Base-by-base conservation (phyloP, 1,284 basidiomycete species). In the Sanguinoderma infundibulare region DNA sequence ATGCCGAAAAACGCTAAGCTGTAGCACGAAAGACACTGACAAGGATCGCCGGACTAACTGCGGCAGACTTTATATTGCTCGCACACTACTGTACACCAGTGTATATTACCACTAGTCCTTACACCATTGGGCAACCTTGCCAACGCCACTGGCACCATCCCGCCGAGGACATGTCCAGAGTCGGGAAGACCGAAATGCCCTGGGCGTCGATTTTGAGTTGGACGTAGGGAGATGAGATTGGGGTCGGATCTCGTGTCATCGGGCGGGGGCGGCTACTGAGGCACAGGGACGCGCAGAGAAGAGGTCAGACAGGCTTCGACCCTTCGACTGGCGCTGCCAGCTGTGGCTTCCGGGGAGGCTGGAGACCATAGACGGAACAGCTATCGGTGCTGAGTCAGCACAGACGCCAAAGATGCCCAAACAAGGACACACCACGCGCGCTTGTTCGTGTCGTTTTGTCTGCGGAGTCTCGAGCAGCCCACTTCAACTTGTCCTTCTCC, bases 1-100 rank as follows among this genome's bases (percentile, higher is more conserved):
- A 88, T 90, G 81, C 87, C 89, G 39, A 83, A 81, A 76, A 81
- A 85, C 63, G 80, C 81, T 2, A 81, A 81, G 63, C 72, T 89
- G 69, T 86, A 47, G 30, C 7, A 28, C n/a, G 20, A 17, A 26
- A 15, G 26, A 46, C 42, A n/a, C n/a, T n/a, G n/a, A n/a, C 24
- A 26, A 12, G 15, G 17, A 32, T 32, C n/a, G 34, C 32, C 49
- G 34, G n/a, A 2, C 20, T 51, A 22, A 34, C 30, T 22, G 34
- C 34, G 34, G 49, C 22, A 22, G 49, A 36, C 24, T 2, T 57
- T 50, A 14, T 39, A 36, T 5, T 24, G 53, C 24, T 42, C 15
- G 12, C 49, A 35, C n/a, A 20, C 12, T 56, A 58, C 36, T 57
- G 26, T 60, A 55, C 52, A 51, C 32, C 28, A 28, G 15, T 60